A percentile compares a stretch with the other conserved stretches of the same genome.
phyloP scores from a whole-genome alignment of 176 grass and related monocot genomes.

The Eremochloa ophiuroides region DNA sequence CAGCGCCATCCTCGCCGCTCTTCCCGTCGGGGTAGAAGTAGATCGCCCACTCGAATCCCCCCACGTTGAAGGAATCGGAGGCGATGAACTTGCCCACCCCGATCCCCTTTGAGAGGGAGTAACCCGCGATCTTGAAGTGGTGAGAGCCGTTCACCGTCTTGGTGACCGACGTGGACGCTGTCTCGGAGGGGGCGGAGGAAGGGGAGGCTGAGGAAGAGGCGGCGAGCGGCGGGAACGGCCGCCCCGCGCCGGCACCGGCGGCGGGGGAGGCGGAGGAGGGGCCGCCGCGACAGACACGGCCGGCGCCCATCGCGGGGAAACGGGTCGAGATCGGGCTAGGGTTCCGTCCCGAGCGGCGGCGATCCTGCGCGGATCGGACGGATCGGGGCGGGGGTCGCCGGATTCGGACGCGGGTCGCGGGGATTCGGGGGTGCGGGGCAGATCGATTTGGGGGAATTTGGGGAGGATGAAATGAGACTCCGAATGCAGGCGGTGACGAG shows the following conservation, averaged over 20 bases:
- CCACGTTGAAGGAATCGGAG: conserved; percentile 79
- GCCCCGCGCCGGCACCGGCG: neutral
- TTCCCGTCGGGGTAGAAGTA: conserved; percentile 99
- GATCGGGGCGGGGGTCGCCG: conserved; percentile 24
- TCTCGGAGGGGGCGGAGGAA: conserved; percentile 33
- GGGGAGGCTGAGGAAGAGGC: conserved; percentile 11
- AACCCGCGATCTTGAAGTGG: conserved; percentile 85
- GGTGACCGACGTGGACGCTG: conserved; percentile 83
- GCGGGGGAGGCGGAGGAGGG: conserved; percentile 22
- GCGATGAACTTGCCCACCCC: conserved; percentile 89
- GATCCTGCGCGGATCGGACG: conserved; percentile 23
- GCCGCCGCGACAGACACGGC: conserved; percentile 41
- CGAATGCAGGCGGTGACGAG: neutral
- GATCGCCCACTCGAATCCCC: conserved; percentile 89
- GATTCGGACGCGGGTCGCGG: neutral
- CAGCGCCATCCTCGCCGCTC: conserved; percentile 75
- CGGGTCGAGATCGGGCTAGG: neutral
- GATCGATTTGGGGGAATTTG: conserved; percentile 24
- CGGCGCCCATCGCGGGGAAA: conserved; percentile 22
- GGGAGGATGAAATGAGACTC: neutral
- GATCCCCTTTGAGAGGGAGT: conserved; percentile 84
- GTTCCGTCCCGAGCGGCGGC: conserved; percentile 10
- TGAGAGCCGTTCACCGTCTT: conserved; percentile 91
- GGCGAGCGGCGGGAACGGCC: conserved; percentile 41
- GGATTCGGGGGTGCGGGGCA: neutral